These are phyloP conservation scores for Phytopythium kandeliae DNA, from an alignment of 352 stramenopile species.

Conservation along the genomic window DNA sequence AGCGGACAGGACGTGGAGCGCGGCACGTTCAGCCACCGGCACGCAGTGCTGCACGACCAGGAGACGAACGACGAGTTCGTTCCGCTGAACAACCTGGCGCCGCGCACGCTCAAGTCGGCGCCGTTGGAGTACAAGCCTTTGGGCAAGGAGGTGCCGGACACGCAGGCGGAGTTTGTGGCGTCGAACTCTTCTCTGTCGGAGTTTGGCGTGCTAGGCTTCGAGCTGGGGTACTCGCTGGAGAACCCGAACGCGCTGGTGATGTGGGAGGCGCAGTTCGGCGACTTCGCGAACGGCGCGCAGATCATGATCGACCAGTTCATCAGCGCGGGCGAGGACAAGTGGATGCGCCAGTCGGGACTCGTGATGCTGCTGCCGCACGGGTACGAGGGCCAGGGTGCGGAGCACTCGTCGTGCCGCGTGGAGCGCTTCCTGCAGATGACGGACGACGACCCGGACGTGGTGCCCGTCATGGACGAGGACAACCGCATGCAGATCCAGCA, in stretches of 20 bases:
- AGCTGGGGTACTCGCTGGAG: slow-evolving; percentile 93
- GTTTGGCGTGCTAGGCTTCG: slow-evolving; percentile 95
- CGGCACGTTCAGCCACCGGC: slow-evolving; percentile 89
- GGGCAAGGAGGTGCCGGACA: slow-evolving; percentile 37
- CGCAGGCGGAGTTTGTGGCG: slow-evolving; percentile 89
- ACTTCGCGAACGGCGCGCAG: slow-evolving; percentile 96
- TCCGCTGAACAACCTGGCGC: slow-evolving; percentile 90
- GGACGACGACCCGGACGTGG: slow-evolving; percentile 93
- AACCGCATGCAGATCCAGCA: slow-evolving; percentile 96
- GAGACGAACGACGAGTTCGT: slow-evolving; percentile 92
- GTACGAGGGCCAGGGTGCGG: slow-evolving; percentile 95
- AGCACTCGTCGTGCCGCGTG: slow-evolving; percentile 94
- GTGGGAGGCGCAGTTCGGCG: slow-evolving; percentile 96
- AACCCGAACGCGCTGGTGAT: slow-evolving; percentile 94
- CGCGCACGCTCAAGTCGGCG: slow-evolving; percentile 41
- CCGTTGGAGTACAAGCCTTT: slow-evolving; percentile 20
- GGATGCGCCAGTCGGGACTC: slow-evolving; percentile 93
- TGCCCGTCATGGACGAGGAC: slow-evolving; percentile 90
- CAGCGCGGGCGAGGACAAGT: slow-evolving; percentile 95
- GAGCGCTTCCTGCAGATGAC: slow-evolving; percentile 94
- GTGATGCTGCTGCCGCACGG: slow-evolving; percentile 94
- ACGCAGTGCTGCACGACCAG: slow-evolving; percentile 94
- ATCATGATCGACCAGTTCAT: slow-evolving; percentile 98
- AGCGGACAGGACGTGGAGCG: slow-evolving; percentile 96
- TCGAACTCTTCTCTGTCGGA: slow-evolving; percentile 95